Conservation (phyloP, 2,329 filamentous ascomycete species). For the Ophiostoma australiae region DNA sequence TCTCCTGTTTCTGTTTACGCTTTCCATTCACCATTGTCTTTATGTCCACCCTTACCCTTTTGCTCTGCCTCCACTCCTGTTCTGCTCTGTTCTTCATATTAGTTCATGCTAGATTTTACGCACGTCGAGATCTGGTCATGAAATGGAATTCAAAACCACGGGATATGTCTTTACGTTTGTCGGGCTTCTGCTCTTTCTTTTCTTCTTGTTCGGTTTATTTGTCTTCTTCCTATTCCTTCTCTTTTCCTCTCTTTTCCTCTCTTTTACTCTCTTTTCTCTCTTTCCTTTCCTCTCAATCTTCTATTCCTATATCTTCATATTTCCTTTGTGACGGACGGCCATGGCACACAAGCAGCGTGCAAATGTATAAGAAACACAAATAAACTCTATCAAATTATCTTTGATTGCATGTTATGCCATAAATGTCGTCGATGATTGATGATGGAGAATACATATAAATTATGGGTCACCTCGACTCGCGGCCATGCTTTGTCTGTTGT, state of each 20-base stretch:
- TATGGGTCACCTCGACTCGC: not conserved
- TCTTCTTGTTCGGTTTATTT: constrained; percentile 1
- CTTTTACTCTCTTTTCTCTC: not conserved
- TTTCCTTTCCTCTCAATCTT: not conserved
- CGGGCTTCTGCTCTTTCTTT: not conserved
- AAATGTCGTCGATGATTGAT: not conserved
- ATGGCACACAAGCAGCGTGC: constrained; percentile 2
- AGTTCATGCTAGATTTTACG: constrained; percentile 7
- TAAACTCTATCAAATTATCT: not conserved
- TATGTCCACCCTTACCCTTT: not conserved
- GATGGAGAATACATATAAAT: not conserved
- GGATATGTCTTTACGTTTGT: constrained; percentile 11
- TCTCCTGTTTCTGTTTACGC: not conserved
- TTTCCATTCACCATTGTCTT: not conserved
- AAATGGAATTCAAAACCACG: constrained; percentile 9
- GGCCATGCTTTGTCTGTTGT: not conserved
- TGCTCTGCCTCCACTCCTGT: not conserved
- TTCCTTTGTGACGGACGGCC: constrained; percentile 8
- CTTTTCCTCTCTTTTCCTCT: not conserved
- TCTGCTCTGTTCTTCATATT: not conserved
- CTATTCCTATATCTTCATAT: not conserved
- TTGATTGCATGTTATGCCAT: not conserved
- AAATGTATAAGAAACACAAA: constrained; percentile 14
- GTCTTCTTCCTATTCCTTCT: not conserved
- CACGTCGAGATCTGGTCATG: constrained; percentile 13